Evolutionary conservation across 768 basidiomycete species (phyloP), one percentile per base, ranked within the genome.

Genomic region (Rubroboletus satanas): DNA sequence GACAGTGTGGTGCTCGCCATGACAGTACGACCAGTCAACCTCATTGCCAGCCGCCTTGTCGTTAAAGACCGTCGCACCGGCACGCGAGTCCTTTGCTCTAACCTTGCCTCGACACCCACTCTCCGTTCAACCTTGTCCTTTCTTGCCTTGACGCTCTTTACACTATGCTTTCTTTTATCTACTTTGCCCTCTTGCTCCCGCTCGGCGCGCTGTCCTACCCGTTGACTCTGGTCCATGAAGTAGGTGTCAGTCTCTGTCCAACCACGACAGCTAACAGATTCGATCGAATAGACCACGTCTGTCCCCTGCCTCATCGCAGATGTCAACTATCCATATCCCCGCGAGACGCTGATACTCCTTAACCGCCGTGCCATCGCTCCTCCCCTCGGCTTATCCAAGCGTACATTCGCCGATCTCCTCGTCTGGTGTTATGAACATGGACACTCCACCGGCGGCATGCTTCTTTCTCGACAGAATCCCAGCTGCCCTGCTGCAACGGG

Each of bases 221-320:
- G 0, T 44, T 70, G 38, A 28, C 56, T 14, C 23, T 41, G 10
- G n/a, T 44, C n/a, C 56, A 53, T 6, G 21, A 60, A 44, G 57
- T 67, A 17, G 6, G 55, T 9, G 12, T 23, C 28, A 7, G 7
- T 14, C 9, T 26, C 6, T 33, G 28, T 32, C 33, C 11, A 3
- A 9, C 21, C 12, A 12, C 17, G 15, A 12, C 26, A 36, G 9
- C 52, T 58, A 14, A 67, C 44, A 33, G 15, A 4, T 39, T 18
- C 14, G 2, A 33, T 32, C 1, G 42, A 5, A 4, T n/a, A 69
- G 66, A 41, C 48, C 29, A 10, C 38, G 11, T 36, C 64, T 17
- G 9, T 43, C n/a, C 44, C 64, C 9, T 68, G 66, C 33, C 47
- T 71, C 51, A 68, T 68, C 41, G 69, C 69, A n/a, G 57, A 69